A percentile compares a stretch with the other conserved stretches of the same genome.
Conservation (phyloP, 257 asterid genomes). For the Perilla frutescens region DNA sequence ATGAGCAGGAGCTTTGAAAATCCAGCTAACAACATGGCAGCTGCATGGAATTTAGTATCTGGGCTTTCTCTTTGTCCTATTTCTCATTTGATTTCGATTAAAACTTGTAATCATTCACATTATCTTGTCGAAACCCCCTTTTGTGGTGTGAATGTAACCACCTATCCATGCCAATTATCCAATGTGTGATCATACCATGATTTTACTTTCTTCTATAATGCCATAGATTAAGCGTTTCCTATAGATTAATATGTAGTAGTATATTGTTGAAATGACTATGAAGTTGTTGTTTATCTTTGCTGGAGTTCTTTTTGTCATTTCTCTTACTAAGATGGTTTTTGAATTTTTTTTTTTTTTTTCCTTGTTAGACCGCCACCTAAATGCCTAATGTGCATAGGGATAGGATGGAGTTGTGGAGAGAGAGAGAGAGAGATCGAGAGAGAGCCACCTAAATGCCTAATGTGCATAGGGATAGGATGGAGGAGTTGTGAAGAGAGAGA, state of each 20-base stretch:
- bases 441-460: no score
- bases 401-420: no score
- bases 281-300: not conserved
- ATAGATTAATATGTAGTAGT: not conserved
- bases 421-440: no score
- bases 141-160: conserved; percentile 27
- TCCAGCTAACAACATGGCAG: conserved; percentile 41
- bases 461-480: no score
- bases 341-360: not conserved
- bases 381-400: no score
- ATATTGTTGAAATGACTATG: not conserved
- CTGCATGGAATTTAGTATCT: conserved; percentile 37
- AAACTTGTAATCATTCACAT: conserved; percentile 28
- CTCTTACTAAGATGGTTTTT: not conserved
- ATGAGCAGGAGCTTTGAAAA: conserved; percentile 21
- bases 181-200: not conserved
- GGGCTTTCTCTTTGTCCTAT: conserved; percentile 38
- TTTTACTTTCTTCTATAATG: not conserved
- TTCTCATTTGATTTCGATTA: conserved; percentile 9
- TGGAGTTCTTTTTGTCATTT: conserved; percentile 3
- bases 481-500: no score
- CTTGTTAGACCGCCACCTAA: not conserved
- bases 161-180: conserved; percentile 15
- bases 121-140: conserved; percentile 17
- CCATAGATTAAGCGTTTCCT: not conserved